Evolutionary conservation across 306 rosid genomes (phyloP).

Genomic region (Cucumis cinereus): DNA sequence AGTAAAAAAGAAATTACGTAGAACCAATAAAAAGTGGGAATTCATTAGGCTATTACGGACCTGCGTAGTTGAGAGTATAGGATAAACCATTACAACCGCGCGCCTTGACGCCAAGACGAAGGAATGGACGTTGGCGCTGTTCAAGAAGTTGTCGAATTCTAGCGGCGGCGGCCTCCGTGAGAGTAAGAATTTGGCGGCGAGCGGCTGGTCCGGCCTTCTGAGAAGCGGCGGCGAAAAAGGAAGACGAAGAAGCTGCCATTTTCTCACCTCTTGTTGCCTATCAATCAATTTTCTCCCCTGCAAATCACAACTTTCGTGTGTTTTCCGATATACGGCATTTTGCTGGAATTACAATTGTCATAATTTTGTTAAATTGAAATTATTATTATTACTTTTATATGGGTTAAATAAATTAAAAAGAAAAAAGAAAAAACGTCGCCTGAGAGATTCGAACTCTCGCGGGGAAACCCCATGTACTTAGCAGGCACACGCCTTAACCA

Average conservation of each 20-base stretch:
- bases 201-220: conserved; percentile 25
- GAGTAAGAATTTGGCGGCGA: conserved; percentile 55
- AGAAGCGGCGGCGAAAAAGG: conserved; percentile 19
- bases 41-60: conserved; percentile 12
- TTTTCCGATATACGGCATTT: no score
- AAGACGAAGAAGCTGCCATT: conserved; percentile 31
- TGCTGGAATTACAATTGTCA: not conserved
- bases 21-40: not conserved
- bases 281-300: not conserved
- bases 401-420: no score
- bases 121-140: conserved; percentile 66
- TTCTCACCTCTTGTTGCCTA: not conserved
- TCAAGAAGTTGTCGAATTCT: conserved; percentile 48
- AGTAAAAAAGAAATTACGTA: not conserved
- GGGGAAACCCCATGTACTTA: not conserved
- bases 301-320: not conserved
- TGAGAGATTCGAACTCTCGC: not conserved
- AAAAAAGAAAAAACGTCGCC: not conserved
- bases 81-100: conserved; percentile 92
- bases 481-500: not conserved
- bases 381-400: no score
- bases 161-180: conserved; percentile 65
- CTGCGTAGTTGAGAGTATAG: conserved; percentile 84
- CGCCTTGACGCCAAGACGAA: conserved; percentile 85
- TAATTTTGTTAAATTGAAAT: no score